Evolutionary conservation across 176 grass and related monocot species (phyloP).

Genomic region (Zea luxurians): DNA sequence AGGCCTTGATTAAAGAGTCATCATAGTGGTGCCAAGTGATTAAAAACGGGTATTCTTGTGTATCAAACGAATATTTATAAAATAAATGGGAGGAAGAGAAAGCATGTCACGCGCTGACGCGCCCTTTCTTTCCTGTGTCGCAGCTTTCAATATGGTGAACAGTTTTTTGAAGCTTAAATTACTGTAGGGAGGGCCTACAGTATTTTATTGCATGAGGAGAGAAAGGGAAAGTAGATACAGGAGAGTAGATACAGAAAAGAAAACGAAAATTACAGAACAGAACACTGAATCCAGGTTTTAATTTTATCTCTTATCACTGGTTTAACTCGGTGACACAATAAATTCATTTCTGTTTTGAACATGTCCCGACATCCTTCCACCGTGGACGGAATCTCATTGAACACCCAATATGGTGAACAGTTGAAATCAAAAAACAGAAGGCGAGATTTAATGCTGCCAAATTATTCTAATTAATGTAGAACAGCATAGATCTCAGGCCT

Average conservation of each 20-base stretch:
- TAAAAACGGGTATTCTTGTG: background rate
- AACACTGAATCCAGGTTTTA: no score
- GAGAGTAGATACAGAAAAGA: no score
- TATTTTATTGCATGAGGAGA: no score
- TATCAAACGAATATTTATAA: conserved; percentile 32
- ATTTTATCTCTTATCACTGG: no score
- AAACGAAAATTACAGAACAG: no score
- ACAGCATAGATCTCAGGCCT: conserved; percentile 33
- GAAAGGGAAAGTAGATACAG: no score
- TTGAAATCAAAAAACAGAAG: conserved; percentile 31
- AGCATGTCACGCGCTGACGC: conserved; percentile 19
- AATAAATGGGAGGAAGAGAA: conserved; percentile 26
- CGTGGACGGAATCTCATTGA: no score
- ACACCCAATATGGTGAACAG: conserved; percentile 41
- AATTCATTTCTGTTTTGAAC: no score
- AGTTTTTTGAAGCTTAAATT: no score
- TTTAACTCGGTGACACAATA: no score
- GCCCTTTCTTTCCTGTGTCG: conserved; percentile 4
- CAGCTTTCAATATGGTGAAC: conserved; percentile 44
- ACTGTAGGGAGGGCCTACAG: no score
- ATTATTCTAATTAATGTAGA: conserved; percentile 41
- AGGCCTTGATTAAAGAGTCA: conserved; percentile 44
- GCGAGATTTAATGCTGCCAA: conserved; percentile 49
- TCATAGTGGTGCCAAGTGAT: conserved; percentile 29
- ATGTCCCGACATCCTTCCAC: no score